Evolutionary conservation across 176 grass and related monocot genomes (phyloP).

Genomic region (Phyllostachys edulis): DNA sequence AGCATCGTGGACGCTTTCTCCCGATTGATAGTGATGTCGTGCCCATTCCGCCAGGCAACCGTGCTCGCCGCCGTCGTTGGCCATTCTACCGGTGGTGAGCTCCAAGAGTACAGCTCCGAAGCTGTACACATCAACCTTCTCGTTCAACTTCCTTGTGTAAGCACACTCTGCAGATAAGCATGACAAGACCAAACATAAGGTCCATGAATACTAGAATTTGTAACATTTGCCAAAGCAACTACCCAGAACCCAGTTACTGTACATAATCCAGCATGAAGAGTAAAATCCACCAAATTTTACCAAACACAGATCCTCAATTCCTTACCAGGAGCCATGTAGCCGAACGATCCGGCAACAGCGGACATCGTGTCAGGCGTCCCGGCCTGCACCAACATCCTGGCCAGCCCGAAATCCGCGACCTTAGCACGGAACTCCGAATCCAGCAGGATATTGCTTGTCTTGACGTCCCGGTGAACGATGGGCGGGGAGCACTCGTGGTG

Average conservation of each 20-base stretch:
- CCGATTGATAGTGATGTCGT: conserved; percentile 40
- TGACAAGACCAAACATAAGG: not conserved
- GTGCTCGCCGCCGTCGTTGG: conserved; percentile 61
- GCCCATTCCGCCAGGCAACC: conserved; percentile 66
- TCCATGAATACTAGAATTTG: not conserved
- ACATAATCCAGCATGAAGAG: not conserved
- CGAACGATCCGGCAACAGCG: conserved; percentile 68
- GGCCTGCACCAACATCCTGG: conserved; percentile 60
- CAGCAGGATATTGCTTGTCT: conserved; percentile 83
- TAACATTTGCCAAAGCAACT: not conserved
- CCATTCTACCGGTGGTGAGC: conserved; percentile 63
- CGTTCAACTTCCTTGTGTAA: conserved; percentile 62
- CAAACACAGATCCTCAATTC: not conserved
- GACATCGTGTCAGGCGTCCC: conserved; percentile 54
- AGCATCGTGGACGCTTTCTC: conserved; percentile 33
- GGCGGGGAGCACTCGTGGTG: conserved; percentile 72
- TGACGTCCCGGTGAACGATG: conserved; percentile 83
- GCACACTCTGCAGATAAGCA: conserved; percentile 46
- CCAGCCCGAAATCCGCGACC: conserved; percentile 85
- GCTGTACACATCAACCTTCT: conserved; percentile 90
- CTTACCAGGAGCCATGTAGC: conserved; percentile 95
- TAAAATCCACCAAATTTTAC: not conserved
- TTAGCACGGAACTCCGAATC: conserved; percentile 62
- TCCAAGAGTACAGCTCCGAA: conserved; percentile 90
- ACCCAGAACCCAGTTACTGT: not conserved